A percentile compares a stretch with the other conserved stretches of the same genome.
Conservation (phyloP, 2,329 filamentous ascomycete genomes). For the Claviceps sp. region DNA sequence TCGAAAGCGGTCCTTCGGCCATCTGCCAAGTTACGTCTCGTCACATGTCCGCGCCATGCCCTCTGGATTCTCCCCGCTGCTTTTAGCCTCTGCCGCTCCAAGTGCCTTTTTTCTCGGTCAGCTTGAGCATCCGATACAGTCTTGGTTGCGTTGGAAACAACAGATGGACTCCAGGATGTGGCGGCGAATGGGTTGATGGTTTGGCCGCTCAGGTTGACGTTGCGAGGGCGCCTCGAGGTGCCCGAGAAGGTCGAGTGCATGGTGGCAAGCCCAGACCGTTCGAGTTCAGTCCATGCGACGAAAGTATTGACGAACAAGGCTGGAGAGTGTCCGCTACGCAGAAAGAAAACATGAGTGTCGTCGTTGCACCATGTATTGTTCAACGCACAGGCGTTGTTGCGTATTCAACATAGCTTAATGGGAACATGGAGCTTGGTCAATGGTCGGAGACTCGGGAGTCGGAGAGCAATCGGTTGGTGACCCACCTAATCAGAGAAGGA, state of each 20-base stretch:
- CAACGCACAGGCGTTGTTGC: not conserved
- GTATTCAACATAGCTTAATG: not conserved
- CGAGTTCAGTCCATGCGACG: not conserved
- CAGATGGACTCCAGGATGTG: constrained; percentile 41
- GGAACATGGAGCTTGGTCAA: too few relatives aligned
- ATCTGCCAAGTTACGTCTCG: constrained; percentile 44
- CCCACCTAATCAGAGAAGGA: not conserved
- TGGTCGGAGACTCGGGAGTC: too few relatives aligned
- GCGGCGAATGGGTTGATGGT: constrained; percentile 66
- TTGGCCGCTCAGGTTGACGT: constrained; percentile 88
- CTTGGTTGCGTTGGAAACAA: constrained; percentile 53
- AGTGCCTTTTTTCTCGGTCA: constrained; percentile 67
- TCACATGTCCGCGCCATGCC: constrained; percentile 65
- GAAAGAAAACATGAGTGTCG: not conserved
- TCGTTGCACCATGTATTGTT: not conserved
- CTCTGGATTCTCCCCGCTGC: constrained; percentile 65
- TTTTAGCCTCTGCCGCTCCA: constrained; percentile 63
- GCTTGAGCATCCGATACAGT: constrained; percentile 78
- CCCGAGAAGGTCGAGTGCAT: constrained; percentile 95
- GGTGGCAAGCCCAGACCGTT: constrained; percentile 7
- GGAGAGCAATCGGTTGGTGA: not conserved
- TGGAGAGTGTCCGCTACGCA: not conserved
- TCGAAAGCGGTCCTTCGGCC: constrained; percentile 51
- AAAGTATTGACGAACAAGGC: not conserved
- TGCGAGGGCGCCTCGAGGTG: constrained; percentile 68